Conservation (phyloP, 2,329 filamentous ascomycete species). For the Fusarium sambucinum region DNA sequence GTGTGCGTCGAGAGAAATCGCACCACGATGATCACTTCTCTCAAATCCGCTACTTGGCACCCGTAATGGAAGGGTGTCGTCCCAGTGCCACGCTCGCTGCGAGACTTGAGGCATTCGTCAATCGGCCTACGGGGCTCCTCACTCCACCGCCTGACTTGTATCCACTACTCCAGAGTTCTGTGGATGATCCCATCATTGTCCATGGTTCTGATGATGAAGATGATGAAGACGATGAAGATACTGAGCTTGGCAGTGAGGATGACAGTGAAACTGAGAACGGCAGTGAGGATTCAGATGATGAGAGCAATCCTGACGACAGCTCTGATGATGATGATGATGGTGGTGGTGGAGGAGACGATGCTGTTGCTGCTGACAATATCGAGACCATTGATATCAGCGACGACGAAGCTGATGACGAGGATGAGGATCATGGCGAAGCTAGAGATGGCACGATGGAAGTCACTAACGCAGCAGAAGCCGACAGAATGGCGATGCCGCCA, state of each 20-base stretch:
- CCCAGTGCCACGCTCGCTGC: slow-evolving; percentile 9
- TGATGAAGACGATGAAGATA: no score
- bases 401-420: neutral
- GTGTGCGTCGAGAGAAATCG: slow-evolving; percentile 40
- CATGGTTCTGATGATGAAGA: slow-evolving; percentile 2
- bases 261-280: slow-evolving; percentile 8
- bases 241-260: neutral
- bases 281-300: neutral
- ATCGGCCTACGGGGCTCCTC: neutral
- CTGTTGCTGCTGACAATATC: neutral
- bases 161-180: slow-evolving; percentile 12
- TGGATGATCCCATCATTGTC: neutral
- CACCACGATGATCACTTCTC: slow-evolving; percentile 12
- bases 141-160: slow-evolving; percentile 18
- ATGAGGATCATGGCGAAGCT: neutral
- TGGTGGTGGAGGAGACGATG: neutral
- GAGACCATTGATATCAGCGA: neutral
- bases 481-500: neutral
- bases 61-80: slow-evolving; percentile 24
- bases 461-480: neutral
- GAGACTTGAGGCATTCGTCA: slow-evolving; percentile 2
- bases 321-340: neutral
- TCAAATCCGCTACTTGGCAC: slow-evolving; percentile 38
- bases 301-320: slow-evolving; percentile 4
- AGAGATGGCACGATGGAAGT: neutral